A percentile compares a stretch with the other conserved stretches of the same genome.
Evolutionary conservation across 1,284 basidiomycete species (phyloP).

Genomic region (Hymenochaete sp.): DNA sequence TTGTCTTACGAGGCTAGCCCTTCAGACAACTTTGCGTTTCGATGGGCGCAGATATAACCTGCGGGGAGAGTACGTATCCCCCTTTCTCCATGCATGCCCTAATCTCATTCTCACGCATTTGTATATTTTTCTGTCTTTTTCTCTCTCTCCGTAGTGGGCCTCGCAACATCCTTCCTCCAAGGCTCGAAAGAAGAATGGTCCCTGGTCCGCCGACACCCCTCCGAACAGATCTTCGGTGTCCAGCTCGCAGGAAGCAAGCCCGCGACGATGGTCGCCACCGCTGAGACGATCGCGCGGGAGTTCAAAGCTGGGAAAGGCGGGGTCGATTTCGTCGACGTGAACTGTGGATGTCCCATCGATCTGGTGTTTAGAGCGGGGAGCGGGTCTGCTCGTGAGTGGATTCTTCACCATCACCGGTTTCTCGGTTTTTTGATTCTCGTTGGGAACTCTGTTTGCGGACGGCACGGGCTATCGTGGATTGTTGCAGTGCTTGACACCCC

Average conservation of each 20-base stretch:
- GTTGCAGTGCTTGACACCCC: conserved; percentile 77
- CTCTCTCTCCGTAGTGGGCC: conserved; percentile 51
- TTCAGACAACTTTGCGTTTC: conserved; percentile 85
- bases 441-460: conserved; percentile 12
- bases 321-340: conserved; percentile 90
- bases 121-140: conserved; percentile 8
- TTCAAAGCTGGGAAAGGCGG: conserved; percentile 37
- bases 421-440: neutral
- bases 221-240: conserved; percentile 85
- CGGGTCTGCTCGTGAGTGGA: conserved; percentile 70
- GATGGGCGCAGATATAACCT: conserved; percentile 91
- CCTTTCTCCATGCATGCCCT: neutral
- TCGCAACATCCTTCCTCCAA: conserved; percentile 72
- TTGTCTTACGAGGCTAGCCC: conserved; percentile 45
- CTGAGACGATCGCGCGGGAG: conserved; percentile 76
- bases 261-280: conserved; percentile 67
- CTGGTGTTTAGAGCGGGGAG: conserved; percentile 89
- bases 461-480: neutral
- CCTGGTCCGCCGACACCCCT: conserved; percentile 78
- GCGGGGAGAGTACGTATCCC: conserved; percentile 70
- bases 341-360: conserved; percentile 97
- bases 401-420: neutral
- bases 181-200: conserved; percentile 91
- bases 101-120: neutral
- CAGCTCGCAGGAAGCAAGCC: conserved; percentile 81